phyloP scores from a whole-genome alignment of 768 basidiomycete species.

The Tephrocybe rancida region DNA sequence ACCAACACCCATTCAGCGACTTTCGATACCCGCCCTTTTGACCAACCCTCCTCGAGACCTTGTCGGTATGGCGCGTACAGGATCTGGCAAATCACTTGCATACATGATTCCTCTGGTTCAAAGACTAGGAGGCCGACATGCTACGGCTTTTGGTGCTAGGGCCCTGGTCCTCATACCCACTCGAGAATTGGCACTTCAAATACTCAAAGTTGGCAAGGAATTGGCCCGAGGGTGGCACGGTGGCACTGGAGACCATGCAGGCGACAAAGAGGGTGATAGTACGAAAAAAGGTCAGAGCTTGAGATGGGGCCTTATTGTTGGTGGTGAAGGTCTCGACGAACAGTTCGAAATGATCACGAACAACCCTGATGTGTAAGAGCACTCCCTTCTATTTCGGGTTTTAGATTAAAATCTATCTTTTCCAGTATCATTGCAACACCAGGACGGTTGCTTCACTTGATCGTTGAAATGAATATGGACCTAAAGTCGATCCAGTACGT shows the following conservation, averaged over 20 bases:
- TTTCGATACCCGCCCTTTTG: slow-evolving; percentile 84
- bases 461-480: slow-evolving; percentile 96
- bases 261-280: slow-evolving; percentile 65
- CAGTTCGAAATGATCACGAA: slow-evolving; percentile 95
- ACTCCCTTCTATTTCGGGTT: slow-evolving; percentile 10
- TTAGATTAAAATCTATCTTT: slow-evolving; percentile 10
- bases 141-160: slow-evolving; percentile 78
- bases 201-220: slow-evolving; percentile 93
- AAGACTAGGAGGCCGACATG: slow-evolving; percentile 80
- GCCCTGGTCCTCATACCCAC: slow-evolving; percentile 90
- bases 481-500: slow-evolving; percentile 85
- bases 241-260: slow-evolving; percentile 68
- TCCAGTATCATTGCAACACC: slow-evolving; percentile 95
- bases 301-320: slow-evolving; percentile 93
- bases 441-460: slow-evolving; percentile 93
- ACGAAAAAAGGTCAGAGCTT: slow-evolving; percentile 61
- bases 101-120: slow-evolving; percentile 93
- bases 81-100: slow-evolving; percentile 96
- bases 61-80: slow-evolving; percentile 98
- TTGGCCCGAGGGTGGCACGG: slow-evolving; percentile 80
- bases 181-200: slow-evolving; percentile 92
- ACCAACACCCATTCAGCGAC: slow-evolving; percentile 95
- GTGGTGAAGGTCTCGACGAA: slow-evolving; percentile 93
- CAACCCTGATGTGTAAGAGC: slow-evolving; percentile 91
- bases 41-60: slow-evolving; percentile 86